Evolutionary conservation across 106 monocot species (phyloP).

Genomic region (Dendrobium catenatum): DNA sequence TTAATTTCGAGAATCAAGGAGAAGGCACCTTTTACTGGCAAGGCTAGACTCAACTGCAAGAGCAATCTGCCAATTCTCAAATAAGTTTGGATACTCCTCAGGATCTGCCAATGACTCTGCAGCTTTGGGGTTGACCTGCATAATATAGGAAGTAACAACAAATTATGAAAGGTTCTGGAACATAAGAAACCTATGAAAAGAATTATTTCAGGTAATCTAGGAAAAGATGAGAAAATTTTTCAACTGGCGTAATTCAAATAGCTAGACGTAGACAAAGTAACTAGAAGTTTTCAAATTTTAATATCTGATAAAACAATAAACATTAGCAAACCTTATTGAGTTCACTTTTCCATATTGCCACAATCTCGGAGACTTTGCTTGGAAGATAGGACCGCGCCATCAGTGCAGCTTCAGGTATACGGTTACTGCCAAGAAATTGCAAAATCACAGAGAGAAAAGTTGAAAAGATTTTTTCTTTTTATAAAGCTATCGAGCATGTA

Average conservation of each 20-base stretch:
- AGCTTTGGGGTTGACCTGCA: conserved; percentile 85
- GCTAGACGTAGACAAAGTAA: neutral
- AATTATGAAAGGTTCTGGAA: neutral
- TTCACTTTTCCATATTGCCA: conserved; percentile 79
- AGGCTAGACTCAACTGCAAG: conserved; percentile 70
- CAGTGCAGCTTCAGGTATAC: conserved; percentile 93
- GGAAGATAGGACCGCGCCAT: conserved; percentile 93
- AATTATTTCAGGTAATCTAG: neutral
- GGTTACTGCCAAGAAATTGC: conserved; percentile 44
- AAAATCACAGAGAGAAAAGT: neutral
- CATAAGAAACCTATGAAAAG: neutral
- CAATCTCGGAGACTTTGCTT: conserved; percentile 90
- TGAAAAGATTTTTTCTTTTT: too few species aligned
- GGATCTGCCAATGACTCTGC: conserved; percentile 97
- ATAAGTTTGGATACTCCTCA: conserved; percentile 81
- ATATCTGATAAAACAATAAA: neutral
- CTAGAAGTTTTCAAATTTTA: neutral
- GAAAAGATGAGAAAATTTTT: neutral
- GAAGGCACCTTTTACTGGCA: conserved; percentile 43
- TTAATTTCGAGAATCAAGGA: neutral
- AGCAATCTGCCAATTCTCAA: conserved; percentile 89
- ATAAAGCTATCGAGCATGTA: neutral
- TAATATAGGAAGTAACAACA: too few species aligned
- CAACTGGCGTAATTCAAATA: neutral
- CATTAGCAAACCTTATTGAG: conserved; percentile 52